phyloP scores from a whole-genome alignment of 805 yeast genomes.

The Wickerhamiella slavikovae region DNA sequence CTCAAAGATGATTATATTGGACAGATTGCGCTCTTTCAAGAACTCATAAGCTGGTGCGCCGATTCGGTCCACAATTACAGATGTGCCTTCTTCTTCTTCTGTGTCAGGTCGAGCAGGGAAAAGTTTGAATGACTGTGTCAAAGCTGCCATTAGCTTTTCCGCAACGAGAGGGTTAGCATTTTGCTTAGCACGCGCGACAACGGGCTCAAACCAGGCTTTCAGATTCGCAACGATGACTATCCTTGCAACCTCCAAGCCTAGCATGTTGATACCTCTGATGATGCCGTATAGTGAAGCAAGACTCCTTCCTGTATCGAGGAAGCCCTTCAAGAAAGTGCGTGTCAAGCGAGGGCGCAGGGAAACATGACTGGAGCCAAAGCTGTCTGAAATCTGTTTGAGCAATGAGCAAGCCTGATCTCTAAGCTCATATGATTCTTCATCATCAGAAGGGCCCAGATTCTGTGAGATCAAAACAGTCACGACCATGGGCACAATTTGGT shows the following conservation, averaged over 20 bases:
- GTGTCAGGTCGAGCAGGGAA: too few species aligned
- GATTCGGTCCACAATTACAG: slow-evolving; percentile 34
- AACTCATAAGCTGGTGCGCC: slow-evolving; percentile 37
- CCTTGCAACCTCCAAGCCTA: slow-evolving; percentile 77
- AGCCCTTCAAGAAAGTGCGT: slow-evolving; percentile 76
- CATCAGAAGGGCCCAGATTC: slow-evolving; percentile 41
- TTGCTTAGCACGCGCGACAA: slow-evolving; percentile 23
- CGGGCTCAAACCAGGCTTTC: slow-evolving; percentile 41
- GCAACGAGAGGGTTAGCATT: slow-evolving; percentile 8
- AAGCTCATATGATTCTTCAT: slow-evolving; percentile 30
- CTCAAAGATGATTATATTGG: slow-evolving; percentile 20
- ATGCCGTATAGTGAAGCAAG: slow-evolving; percentile 88
- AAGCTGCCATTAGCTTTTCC: slow-evolving; percentile 9
- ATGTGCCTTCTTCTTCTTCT: too few species aligned
- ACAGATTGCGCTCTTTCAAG: slow-evolving; percentile 28
- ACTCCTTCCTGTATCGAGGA: slow-evolving; percentile 65
- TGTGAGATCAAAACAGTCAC: slow-evolving; percentile 77
- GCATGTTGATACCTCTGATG: slow-evolving; percentile 56
- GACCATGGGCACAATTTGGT: slow-evolving; percentile 92
- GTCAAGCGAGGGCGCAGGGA: slow-evolving; percentile 86
- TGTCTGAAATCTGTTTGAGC: slow-evolving; percentile 53
- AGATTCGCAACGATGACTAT: slow-evolving; percentile 70
- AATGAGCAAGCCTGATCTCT: slow-evolving; percentile 79
- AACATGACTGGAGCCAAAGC: slow-evolving; percentile 69
- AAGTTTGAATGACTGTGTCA: too few species aligned